Conservation (phyloP, 805 yeast species). For the Ogataea siamensis region DNA sequence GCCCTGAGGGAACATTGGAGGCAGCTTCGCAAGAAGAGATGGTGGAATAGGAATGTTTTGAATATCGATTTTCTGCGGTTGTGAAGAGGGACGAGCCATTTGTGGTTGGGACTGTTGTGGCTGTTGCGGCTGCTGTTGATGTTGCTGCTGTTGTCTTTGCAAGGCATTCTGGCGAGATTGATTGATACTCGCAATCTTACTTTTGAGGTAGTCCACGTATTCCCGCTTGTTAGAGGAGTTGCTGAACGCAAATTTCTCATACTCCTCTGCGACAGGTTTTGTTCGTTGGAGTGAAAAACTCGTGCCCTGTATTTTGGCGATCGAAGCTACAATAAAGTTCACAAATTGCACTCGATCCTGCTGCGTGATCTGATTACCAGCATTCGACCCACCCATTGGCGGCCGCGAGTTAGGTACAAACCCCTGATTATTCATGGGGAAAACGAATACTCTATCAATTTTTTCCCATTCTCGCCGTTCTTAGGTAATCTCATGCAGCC, state of each 20-base stretch:
- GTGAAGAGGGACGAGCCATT: slow-evolving; percentile 9
- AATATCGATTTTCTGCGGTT: slow-evolving; percentile 38
- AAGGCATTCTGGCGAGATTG: slow-evolving; percentile 33
- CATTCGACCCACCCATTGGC: slow-evolving; percentile 4
- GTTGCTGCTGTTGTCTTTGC: slow-evolving; percentile 26
- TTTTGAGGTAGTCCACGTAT: slow-evolving; percentile 50
- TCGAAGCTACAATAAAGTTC: slow-evolving; percentile 30
- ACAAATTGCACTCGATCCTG: slow-evolving; percentile 35
- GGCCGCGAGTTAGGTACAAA: slow-evolving; percentile 8
- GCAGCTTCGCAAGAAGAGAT: slow-evolving; percentile 60
- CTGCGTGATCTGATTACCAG: slow-evolving; percentile 24
- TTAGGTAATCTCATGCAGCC: slow-evolving; percentile 7
- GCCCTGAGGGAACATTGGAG: slow-evolving; percentile 68
- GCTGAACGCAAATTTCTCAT: slow-evolving; percentile 62
- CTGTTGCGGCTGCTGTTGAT: slow-evolving; percentile 26
- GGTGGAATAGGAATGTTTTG: slow-evolving; percentile 72
- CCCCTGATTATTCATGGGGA: slow-evolving; percentile 14
- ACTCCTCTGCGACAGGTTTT: slow-evolving; percentile 62
- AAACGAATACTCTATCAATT: slow-evolving; percentile 9
- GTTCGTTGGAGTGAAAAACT: slow-evolving; percentile 37
- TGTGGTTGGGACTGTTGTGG: slow-evolving; percentile 31
- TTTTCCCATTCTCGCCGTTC: slow-evolving; percentile 6
- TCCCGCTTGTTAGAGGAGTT: slow-evolving; percentile 57
- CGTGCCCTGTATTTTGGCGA: slow-evolving; percentile 35
- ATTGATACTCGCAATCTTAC: slow-evolving; percentile 36